A percentile compares a stretch with the other conserved stretches of the same genome.
Evolutionary conservation across 345 rosid genomes (phyloP).

Genomic region (Moringa oleifera): DNA sequence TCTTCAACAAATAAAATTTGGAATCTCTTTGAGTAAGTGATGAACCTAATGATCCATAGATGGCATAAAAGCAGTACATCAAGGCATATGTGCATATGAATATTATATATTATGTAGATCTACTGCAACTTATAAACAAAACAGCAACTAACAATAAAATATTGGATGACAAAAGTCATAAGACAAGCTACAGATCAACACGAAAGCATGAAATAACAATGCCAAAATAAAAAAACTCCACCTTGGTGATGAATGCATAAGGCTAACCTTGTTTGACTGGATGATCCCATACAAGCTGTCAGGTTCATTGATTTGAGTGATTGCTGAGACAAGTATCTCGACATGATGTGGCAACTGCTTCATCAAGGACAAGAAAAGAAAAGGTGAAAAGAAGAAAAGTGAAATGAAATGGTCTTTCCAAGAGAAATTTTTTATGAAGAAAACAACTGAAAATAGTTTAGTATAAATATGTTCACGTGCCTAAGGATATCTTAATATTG

Average conservation of each 20-base stretch:
- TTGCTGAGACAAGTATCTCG: constrained; percentile 82
- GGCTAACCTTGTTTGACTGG: constrained; percentile 78
- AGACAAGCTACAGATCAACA: background rate
- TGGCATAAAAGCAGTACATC: too few species aligned
- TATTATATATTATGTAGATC: too few species aligned
- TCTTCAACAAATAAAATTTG: too few species aligned
- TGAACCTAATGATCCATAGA: too few species aligned
- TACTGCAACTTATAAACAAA: too few species aligned
- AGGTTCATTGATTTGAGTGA: constrained; percentile 89
- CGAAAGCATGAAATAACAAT: background rate
- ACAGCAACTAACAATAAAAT: too few species aligned
- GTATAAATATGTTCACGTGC: background rate
- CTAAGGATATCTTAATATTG: too few species aligned
- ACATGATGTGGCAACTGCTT: constrained; percentile 70
- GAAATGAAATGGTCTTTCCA: background rate
- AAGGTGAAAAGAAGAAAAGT: background rate
- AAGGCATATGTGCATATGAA: too few species aligned
- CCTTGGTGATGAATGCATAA: constrained; percentile 8
- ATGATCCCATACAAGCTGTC: constrained; percentile 93
- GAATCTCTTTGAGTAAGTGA: too few species aligned
- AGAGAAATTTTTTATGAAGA: constrained; percentile 1
- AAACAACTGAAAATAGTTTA: background rate
- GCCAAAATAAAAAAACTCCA: constrained; percentile 2
- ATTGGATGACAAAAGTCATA: background rate
- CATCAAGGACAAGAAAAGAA: constrained; percentile 11